These are phyloP conservation scores for Kwoniella sp. DNA, from an alignment of 768 basidiomycete species.

Conservation along the genomic window DNA sequence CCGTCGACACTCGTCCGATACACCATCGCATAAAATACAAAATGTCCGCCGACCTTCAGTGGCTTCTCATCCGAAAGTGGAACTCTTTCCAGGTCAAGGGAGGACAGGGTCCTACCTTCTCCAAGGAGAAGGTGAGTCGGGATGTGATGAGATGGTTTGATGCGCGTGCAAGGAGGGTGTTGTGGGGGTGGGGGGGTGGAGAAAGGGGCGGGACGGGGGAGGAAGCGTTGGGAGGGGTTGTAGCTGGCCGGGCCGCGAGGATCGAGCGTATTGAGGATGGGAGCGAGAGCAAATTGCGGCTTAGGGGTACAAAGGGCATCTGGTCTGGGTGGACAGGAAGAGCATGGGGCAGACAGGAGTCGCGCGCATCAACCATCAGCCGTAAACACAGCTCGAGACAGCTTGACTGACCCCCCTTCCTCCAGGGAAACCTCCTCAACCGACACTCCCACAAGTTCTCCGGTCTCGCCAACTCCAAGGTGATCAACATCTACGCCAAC, in stretches of 20 bases:
- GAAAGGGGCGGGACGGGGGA: not conserved
- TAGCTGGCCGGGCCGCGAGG: not conserved
- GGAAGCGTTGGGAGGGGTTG: not conserved
- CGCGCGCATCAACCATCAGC: too few species aligned
- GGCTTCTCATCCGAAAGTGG: slow-evolving; percentile 76
- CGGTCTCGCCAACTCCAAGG: slow-evolving; percentile 78
- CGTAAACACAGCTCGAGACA: too few species aligned
- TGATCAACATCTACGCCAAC: slow-evolving; percentile 39
- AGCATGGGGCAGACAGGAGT: too few species aligned
- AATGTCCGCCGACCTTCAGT: slow-evolving; percentile 87
- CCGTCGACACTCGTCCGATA: too few species aligned
- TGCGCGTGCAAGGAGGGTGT: too few species aligned
- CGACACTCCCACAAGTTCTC: slow-evolving; percentile 90
- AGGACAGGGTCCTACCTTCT: slow-evolving; percentile 70
- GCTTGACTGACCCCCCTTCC: not conserved
- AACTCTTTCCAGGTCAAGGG: slow-evolving; percentile 84
- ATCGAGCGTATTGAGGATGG: not conserved
- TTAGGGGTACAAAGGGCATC: too few species aligned
- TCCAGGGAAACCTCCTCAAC: slow-evolving; percentile 67
- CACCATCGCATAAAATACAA: too few species aligned
- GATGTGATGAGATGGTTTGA: too few species aligned
- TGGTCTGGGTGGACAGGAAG: too few species aligned
- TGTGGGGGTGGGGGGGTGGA: not conserved
- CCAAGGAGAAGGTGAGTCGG: slow-evolving; percentile 64
- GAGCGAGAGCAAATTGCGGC: too few species aligned